phyloP scores from a whole-genome alignment of 768 basidiomycete genomes.

The Auricularia sp. region DNA sequence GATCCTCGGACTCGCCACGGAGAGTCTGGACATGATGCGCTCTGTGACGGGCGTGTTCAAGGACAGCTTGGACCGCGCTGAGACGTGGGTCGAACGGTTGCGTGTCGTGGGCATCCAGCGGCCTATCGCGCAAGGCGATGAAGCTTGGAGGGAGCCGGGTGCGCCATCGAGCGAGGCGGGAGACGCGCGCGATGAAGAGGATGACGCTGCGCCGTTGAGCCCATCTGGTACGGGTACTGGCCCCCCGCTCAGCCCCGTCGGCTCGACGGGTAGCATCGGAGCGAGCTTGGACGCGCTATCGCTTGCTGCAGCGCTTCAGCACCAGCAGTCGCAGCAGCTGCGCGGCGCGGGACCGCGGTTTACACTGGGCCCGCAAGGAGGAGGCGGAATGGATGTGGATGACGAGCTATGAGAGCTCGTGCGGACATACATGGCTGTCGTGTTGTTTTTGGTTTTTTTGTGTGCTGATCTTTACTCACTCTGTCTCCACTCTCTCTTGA shows the following conservation, averaged over 20 bases:
- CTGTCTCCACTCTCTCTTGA: too few relatives aligned
- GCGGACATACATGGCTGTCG: too few relatives aligned
- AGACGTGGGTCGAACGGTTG: conserved; percentile 82
- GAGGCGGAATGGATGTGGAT: background rate
- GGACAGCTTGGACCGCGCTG: conserved; percentile 79
- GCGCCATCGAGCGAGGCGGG: background rate
- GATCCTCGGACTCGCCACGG: conserved; percentile 74
- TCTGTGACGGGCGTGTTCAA: conserved; percentile 81
- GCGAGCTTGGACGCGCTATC: background rate
- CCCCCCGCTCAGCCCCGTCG: background rate
- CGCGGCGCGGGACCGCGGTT: background rate
- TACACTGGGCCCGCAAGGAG: background rate
- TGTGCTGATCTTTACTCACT: too few relatives aligned
- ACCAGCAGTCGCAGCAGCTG: background rate
- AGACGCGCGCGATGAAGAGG: background rate
- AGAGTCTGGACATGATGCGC: conserved; percentile 88
- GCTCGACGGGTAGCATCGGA: background rate
- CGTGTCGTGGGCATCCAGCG: conserved; percentile 70
- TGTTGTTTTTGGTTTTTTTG: too few relatives aligned
- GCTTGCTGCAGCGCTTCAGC: background rate
- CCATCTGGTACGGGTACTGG: background rate
- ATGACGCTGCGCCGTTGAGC: background rate
- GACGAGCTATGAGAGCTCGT: background rate
- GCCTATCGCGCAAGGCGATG: conserved; percentile 13
- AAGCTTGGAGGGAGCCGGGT: background rate